Percentiles rank a stretch among this genome's conserved stretches.
Conservation (phyloP, 2,329 filamentous ascomycete species). For the Rachicladosporium sp. region DNA sequence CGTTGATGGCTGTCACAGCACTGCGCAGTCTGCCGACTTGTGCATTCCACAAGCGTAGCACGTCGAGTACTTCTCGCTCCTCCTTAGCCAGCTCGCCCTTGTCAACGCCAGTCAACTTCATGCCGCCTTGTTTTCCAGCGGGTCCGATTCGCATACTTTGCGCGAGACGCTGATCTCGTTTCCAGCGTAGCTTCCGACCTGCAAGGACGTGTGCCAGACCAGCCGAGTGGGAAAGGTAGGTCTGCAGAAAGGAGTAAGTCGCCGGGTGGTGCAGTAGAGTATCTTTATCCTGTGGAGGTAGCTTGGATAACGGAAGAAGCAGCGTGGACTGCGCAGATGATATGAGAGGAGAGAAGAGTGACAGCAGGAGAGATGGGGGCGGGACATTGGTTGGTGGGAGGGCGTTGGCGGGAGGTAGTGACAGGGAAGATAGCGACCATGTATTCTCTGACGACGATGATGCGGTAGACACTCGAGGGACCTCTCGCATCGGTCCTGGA, state of each 20-base stretch:
- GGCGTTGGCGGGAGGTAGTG: slow-evolving; percentile 1
- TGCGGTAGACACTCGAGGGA: background rate
- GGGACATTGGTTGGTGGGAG: slow-evolving; percentile 65
- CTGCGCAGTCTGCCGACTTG: slow-evolving; percentile 63
- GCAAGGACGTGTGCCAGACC: slow-evolving; percentile 72
- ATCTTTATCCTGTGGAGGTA: slow-evolving; percentile 42
- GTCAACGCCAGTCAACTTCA: slow-evolving; percentile 84
- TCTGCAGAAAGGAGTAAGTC: slow-evolving; percentile 50
- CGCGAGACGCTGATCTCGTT: slow-evolving; percentile 70
- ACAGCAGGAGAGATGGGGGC: slow-evolving; percentile 71
- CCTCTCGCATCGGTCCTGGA: slow-evolving; percentile 2
- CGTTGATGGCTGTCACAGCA: slow-evolving; percentile 16
- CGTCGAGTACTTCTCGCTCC: slow-evolving; percentile 71
- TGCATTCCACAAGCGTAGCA: slow-evolving; percentile 61
- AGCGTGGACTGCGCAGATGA: slow-evolving; percentile 51
- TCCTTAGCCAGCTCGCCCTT: slow-evolving; percentile 69
- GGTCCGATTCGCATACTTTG: slow-evolving; percentile 78
- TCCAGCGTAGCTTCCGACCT: slow-evolving; percentile 79
- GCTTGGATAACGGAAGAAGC: slow-evolving; percentile 48
- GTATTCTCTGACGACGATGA: background rate
- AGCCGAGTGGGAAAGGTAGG: slow-evolving; percentile 49
- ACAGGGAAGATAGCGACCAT: background rate
- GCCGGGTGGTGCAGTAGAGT: slow-evolving; percentile 48
- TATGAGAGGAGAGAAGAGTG: slow-evolving; percentile 61
- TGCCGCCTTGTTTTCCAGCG: slow-evolving; percentile 61